Evolutionary conservation across 768 basidiomycete genomes (phyloP).

Genomic region (Xerocomellus amylosporus): DNA sequence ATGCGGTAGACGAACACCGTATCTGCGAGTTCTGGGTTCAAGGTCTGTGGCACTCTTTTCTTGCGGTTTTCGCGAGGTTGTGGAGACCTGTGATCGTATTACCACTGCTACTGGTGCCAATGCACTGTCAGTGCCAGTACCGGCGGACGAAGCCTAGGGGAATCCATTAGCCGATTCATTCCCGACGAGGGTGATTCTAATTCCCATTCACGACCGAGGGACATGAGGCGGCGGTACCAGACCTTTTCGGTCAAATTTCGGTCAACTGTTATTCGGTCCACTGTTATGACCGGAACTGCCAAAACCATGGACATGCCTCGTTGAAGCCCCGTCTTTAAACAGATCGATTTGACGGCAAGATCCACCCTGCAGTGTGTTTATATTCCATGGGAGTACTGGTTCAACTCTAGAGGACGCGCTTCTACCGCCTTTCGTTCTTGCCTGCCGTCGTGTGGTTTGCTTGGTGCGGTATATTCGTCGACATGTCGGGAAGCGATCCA

Average conservation of each 20-base stretch:
- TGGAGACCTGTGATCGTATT: too few species aligned
- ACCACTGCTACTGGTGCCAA: too few species aligned
- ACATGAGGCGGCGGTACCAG: not conserved
- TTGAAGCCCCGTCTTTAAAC: not conserved
- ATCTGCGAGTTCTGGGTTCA: too few species aligned
- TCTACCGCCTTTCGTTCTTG: slow-evolving; percentile 46
- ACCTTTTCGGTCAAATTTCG: not conserved
- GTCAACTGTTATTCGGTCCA: not conserved
- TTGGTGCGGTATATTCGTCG: slow-evolving; percentile 37
- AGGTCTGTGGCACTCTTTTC: too few species aligned
- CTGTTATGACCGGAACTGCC: too few species aligned
- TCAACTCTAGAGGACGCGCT: slow-evolving; percentile 39
- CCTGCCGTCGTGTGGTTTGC: slow-evolving; percentile 44
- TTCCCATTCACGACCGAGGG: not conserved
- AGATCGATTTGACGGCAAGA: not conserved
- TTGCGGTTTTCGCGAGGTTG: too few species aligned
- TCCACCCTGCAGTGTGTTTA: slow-evolving; percentile 34
- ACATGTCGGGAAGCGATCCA: slow-evolving; percentile 17
- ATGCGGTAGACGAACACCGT: too few species aligned
- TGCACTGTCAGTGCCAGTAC: too few species aligned
- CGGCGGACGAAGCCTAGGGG: too few species aligned
- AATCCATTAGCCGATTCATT: too few species aligned
- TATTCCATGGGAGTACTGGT: slow-evolving; percentile 53
- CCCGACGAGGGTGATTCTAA: too few species aligned
- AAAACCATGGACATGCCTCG: not conserved